These are phyloP conservation scores for Diaporthe sp. DNA, from an alignment of 2,329 filamentous ascomycete genomes.

Conservation along the genomic window DNA sequence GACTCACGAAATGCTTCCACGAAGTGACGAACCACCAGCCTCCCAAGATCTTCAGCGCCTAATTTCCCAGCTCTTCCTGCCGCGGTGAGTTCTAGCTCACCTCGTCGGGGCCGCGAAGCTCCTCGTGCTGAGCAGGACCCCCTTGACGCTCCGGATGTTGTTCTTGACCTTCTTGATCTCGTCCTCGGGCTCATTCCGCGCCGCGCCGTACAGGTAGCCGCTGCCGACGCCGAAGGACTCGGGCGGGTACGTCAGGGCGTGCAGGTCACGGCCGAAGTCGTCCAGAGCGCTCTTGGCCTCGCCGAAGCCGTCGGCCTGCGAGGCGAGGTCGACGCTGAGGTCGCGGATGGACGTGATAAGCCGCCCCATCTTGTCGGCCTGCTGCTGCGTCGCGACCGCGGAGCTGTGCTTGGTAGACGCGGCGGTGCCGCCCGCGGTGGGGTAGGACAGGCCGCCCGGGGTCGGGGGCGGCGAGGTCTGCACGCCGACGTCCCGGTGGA, in stretches of 20 bases:
- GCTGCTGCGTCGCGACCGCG: slow-evolving; percentile 49
- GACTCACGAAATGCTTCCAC: too few species aligned
- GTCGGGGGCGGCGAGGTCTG: slow-evolving; percentile 75
- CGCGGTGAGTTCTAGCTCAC: slow-evolving; percentile 33
- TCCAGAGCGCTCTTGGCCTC: slow-evolving; percentile 67
- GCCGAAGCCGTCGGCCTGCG: slow-evolving; percentile 63
- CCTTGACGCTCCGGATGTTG: slow-evolving; percentile 84
- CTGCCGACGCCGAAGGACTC: slow-evolving; percentile 53
- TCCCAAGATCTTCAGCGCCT: neutral
- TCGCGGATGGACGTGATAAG: slow-evolving; percentile 59
- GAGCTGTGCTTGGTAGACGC: slow-evolving; percentile 39
- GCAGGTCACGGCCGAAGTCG: slow-evolving; percentile 75
- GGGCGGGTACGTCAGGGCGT: slow-evolving; percentile 66
- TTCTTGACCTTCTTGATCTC: slow-evolving; percentile 80
- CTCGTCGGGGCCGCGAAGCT: slow-evolving; percentile 73
- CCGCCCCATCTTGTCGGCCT: slow-evolving; percentile 57
- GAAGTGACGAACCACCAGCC: too few species aligned
- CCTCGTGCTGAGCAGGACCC: slow-evolving; percentile 79
- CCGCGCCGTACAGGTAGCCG: slow-evolving; percentile 59
- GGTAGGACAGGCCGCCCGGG: slow-evolving; percentile 47
- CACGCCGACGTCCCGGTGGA: slow-evolving; percentile 84
- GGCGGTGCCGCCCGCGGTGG: slow-evolving; percentile 41
- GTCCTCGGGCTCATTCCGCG: slow-evolving; percentile 71
- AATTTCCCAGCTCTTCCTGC: neutral
- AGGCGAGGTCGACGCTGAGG: slow-evolving; percentile 58